Base-by-base conservation (phyloP, 768 basidiomycete species). In the Amanita rubescens region DNA sequence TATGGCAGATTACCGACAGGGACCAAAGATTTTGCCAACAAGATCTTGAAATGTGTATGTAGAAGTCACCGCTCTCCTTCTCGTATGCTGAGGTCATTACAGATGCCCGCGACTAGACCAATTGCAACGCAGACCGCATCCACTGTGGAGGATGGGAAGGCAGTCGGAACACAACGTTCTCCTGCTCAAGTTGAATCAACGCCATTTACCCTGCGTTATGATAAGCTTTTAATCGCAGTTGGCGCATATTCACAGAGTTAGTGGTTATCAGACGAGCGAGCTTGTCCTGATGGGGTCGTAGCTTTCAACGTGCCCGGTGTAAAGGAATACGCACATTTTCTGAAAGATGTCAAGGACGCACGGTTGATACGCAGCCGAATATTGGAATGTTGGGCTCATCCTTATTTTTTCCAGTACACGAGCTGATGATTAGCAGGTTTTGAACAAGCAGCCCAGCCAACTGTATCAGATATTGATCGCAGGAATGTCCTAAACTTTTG, bases 161-260 rank as follows among this genome's bases (percentile, higher is more conserved):
- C 32, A 4, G 32, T 14, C n/a, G 17, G 30, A 14, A 15, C 20
- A 27, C 50, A 43, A 33, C 51, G 17, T 30, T 22, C 24, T 30
- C 15, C 60, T 15, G 52, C 53, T 11, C 39, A 8, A 32, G 22
- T 25, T 53, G 52, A 25, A n/a, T 30, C 44, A 24, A 58, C 42
- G 25, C 67, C 74, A 7, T 91, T 88, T 64, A 72, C 75, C 8
- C 46, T 92, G 41, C 66, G 69, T 17, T 93, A 87, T 62, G 90
- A 94, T 67, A 90, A 87, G 63, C 75, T 94, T 11, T 80, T 94
- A 51, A 81, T 94, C 45, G 83, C 88, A 6, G 90, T 90, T 1
- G 92, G 92, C 2, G 86, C 87, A 43, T 93, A 93, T 68, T 82
- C 79, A 2, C 89, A 92, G 64, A 93, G 90, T 89, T 60, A 48